A percentile compares a stretch with the other conserved stretches of the same genome.
These are phyloP conservation scores for Raffaelea deltoideospora DNA, from an alignment of 2,329 filamentous ascomycete genomes.

Conservation along the genomic window DNA sequence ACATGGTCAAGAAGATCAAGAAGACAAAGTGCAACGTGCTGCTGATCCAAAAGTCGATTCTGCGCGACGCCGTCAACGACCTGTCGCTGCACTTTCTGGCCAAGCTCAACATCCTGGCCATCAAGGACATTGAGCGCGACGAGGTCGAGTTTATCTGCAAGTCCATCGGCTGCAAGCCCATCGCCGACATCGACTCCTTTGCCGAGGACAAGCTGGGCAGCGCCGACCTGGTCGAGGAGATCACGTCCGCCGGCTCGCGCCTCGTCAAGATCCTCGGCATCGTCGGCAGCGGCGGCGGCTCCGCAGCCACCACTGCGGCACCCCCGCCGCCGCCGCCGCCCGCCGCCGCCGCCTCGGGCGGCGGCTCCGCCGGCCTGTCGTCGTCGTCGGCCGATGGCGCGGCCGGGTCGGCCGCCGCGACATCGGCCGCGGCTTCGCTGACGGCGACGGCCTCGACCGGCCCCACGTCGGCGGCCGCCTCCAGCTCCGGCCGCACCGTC, in stretches of 20 bases:
- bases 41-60: conserved; percentile 95
- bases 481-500: conserved; percentile 59
- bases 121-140: conserved; percentile 97
- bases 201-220: conserved; percentile 94
- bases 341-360: conserved; percentile 32
- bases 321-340: not conserved
- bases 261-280: conserved; percentile 94
- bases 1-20: conserved; percentile 99
- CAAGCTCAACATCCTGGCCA: conserved; percentile 84
- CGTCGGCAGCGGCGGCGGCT: conserved; percentile 3
- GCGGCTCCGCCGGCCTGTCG: conserved; percentile 59
- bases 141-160: conserved; percentile 99
- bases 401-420: not conserved
- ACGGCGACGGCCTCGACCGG: not conserved
- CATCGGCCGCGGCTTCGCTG: conserved; percentile 1
- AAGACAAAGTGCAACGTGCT: conserved; percentile 99
- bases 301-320: conserved; percentile 1
- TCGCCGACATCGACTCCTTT: conserved; percentile 96
- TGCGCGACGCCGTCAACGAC: conserved; percentile 95
- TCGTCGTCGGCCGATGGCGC: not conserved
- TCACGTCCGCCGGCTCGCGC: conserved; percentile 70
- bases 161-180: conserved; percentile 95
- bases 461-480: conserved; percentile 24
- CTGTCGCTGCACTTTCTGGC: conserved; percentile 93
- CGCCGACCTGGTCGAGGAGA: conserved; percentile 87